Base-by-base conservation (phyloP, 495 filamentous ascomycete species). In the Venustampulla echinocandica region DNA sequence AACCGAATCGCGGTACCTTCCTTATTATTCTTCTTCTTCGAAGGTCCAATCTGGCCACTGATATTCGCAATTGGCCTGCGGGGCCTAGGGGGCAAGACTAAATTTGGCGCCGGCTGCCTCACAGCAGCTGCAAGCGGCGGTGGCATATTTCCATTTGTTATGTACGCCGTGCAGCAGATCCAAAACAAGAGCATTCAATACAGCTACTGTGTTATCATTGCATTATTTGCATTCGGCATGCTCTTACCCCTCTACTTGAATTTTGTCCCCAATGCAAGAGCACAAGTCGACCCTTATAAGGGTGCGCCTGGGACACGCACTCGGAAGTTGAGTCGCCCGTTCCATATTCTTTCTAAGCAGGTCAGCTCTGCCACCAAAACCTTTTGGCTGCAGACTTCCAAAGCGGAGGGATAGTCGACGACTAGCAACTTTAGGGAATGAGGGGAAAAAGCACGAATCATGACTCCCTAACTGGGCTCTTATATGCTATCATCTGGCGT, bases 1-100 rank as follows among this genome's bases (percentile, higher is more conserved):
- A 69, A 72, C 44, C 54, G 75, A 13, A 70, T 80, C 20, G 62
- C 79, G 17, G 70, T 74, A 5, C 74, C 82, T 36, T 59, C 80
- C 4, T 62, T 76, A 36, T 52, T 86, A 4, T 79, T 82, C 42
- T 73, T 82, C 50, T 79, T 84, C 61, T 80, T 79, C 54, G 84
- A 85, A 60, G 79, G 76, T 2, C 76, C 73, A 40, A 74, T 82
- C 61, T 88, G 81, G 69, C 81, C 84, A 0, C 75, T 83, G 5
- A 78, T 85, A 43, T 84, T 83, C 63, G 71, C 77, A 2, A 69
- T 87, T 1, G 74, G 77, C 2, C 68, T 90, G 22, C 74, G 83
- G 36, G 82, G 84, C 1, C 73, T 87, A 19, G 84, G 84, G 3
- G 69, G 71, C 10, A 72, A 80, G 46, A 86, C 82, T 1, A 88